These are phyloP conservation scores for Stentor coeruleus DNA, from an alignment of 73 alveolate species.

Conservation along the genomic window DNA sequence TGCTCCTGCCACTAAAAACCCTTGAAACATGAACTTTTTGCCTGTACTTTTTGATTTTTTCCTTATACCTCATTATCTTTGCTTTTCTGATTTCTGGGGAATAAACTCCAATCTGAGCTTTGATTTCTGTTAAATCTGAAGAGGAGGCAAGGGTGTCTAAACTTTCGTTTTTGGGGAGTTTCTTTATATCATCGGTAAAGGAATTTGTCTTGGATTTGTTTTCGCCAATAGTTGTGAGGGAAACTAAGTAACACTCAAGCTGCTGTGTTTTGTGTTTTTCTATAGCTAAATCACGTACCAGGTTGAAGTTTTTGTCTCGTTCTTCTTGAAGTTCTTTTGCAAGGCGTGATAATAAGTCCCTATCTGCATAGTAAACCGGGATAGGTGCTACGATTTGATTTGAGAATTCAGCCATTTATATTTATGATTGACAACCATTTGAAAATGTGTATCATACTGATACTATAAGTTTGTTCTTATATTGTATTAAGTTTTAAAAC, in stretches of 20 bases:
- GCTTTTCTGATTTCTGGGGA: not conserved
- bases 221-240: not conserved
- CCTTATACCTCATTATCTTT: not conserved
- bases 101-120: not conserved
- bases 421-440: too few relatives aligned
- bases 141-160: not conserved
- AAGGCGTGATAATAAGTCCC: too few relatives aligned
- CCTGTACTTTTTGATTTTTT: not conserved
- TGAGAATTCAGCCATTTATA: too few relatives aligned
- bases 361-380: too few relatives aligned
- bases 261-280: not conserved
- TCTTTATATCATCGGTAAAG: not conserved
- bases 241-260: not conserved
- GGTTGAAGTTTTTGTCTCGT: not conserved
- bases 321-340: not conserved
- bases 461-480: too few relatives aligned
- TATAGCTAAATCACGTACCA: not conserved
- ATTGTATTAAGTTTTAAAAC: too few relatives aligned
- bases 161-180: not conserved
- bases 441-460: too few relatives aligned
- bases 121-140: not conserved
- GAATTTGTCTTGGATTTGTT: too few relatives aligned
- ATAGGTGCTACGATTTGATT: too few relatives aligned
- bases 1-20: not conserved
- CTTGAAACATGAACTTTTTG: conserved; percentile 1